Evolutionary conservation across 805 yeast genomes (phyloP).

Genomic region (Cyberlindnera amylophila): DNA sequence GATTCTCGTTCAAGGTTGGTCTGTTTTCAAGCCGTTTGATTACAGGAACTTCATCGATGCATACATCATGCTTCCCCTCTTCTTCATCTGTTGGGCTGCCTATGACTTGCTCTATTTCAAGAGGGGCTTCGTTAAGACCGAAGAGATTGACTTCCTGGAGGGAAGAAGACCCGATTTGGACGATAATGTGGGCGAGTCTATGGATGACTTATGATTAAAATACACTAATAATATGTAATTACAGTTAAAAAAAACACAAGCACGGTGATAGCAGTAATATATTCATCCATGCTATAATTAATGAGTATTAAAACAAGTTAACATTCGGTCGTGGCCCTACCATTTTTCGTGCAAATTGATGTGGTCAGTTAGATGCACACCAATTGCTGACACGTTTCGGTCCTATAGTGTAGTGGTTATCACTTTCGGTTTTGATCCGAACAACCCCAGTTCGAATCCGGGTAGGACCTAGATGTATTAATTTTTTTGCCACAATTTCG

Average conservation of each 20-base stretch:
- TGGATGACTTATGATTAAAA: too few relatives aligned
- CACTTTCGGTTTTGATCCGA: slow-evolving; percentile 60
- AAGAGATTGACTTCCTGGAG: slow-evolving; percentile 44
- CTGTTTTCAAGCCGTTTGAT: slow-evolving; percentile 44
- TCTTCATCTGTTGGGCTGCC: slow-evolving; percentile 40
- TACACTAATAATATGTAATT: too few relatives aligned
- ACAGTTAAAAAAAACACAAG: too few relatives aligned
- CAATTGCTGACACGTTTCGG: slow-evolving; percentile 23
- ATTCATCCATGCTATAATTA: too few relatives aligned
- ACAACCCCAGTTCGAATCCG: slow-evolving; percentile 85
- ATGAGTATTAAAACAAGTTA: too few relatives aligned
- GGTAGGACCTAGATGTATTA: slow-evolving; percentile 55
- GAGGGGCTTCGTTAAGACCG: slow-evolving; percentile 34
- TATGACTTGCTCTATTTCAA: slow-evolving; percentile 39
- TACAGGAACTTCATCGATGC: slow-evolving; percentile 54
- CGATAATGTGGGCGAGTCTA: background rate
- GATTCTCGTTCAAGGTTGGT: slow-evolving; percentile 47
- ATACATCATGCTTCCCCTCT: slow-evolving; percentile 59
- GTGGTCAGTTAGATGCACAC: background rate
- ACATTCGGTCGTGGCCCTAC: too few relatives aligned
- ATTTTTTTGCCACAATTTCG: slow-evolving; percentile 18
- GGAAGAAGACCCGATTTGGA: slow-evolving; percentile 44
- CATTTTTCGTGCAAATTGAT: too few relatives aligned
- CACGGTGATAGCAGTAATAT: too few relatives aligned
- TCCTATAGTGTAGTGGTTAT: slow-evolving; percentile 59